Percentiles rank a stretch among this genome's conserved stretches.
Conservation (phyloP, 352 stramenopile genomes). For the Phytophthora brassicae region DNA sequence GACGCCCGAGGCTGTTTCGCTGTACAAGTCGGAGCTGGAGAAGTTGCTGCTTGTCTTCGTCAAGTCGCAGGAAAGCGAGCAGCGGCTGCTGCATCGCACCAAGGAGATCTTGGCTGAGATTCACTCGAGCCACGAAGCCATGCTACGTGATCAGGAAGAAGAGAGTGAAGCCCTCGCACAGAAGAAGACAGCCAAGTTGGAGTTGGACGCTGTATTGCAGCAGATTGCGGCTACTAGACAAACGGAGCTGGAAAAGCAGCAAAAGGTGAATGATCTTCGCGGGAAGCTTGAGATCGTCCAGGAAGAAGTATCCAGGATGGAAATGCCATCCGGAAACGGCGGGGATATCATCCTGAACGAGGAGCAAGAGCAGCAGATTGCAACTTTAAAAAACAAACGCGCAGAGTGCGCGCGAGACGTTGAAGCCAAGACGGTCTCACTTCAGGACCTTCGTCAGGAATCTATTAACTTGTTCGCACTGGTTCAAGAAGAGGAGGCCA, state of each 20-base stretch:
- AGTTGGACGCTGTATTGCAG: slow-evolving; percentile 69
- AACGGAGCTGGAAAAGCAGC: slow-evolving; percentile 70
- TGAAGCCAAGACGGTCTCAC: slow-evolving; percentile 62
- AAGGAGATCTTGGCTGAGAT: slow-evolving; percentile 80
- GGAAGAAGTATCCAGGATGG: slow-evolving; percentile 63
- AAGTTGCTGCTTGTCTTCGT: slow-evolving; percentile 71
- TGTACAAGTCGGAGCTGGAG: slow-evolving; percentile 81
- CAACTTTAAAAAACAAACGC: slow-evolving; percentile 68
- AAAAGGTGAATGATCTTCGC: slow-evolving; percentile 69
- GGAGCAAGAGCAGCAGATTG: slow-evolving; percentile 71
- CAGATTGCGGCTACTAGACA: slow-evolving; percentile 64
- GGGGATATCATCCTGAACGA: slow-evolving; percentile 63
- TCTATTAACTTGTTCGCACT: slow-evolving; percentile 63
- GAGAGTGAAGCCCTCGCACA: slow-evolving; percentile 68
- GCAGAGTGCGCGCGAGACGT: slow-evolving; percentile 70
- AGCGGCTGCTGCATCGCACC: slow-evolving; percentile 62
- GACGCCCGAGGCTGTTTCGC: slow-evolving; percentile 66
- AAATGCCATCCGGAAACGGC: slow-evolving; percentile 37
- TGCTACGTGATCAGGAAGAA: slow-evolving; percentile 77
- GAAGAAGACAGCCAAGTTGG: slow-evolving; percentile 71
- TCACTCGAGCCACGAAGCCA: slow-evolving; percentile 69
- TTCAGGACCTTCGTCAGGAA: slow-evolving; percentile 70
- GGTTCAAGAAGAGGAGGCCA: slow-evolving; percentile 62
- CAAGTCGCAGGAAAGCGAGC: slow-evolving; percentile 85
- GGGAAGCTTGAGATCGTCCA: slow-evolving; percentile 64